Percentiles rank a stretch among this genome's conserved stretches.
Evolutionary conservation across 306 rosid species (phyloP).

Genomic region (Delonix regia): DNA sequence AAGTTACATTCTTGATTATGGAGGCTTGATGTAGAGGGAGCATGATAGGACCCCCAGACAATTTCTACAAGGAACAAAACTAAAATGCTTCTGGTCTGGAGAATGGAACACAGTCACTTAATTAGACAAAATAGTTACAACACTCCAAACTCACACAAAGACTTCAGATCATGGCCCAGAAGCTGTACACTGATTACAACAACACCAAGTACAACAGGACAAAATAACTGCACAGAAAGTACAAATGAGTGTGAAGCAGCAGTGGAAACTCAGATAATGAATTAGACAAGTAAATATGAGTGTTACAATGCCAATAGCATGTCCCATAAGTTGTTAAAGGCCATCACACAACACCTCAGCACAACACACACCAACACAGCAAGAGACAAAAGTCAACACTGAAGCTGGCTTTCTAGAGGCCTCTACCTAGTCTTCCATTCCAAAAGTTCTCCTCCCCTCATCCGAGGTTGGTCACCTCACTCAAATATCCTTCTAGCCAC

Average conservation of each 20-base stretch:
- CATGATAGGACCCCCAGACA: too few relatives aligned
- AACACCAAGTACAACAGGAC: not conserved
- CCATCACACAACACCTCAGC: not conserved
- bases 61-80: too few relatives aligned
- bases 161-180: not conserved
- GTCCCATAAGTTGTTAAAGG: not conserved
- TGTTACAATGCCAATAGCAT: not conserved
- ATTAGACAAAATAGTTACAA: not conserved
- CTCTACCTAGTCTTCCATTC: too few relatives aligned
- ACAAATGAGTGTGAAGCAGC: not conserved
- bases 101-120: too few relatives aligned
- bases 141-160: not conserved
- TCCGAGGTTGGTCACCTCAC: too few relatives aligned
- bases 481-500: too few relatives aligned
- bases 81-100: too few relatives aligned
- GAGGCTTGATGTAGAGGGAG: conserved; percentile 11
- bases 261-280: not conserved
- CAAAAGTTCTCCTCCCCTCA: too few relatives aligned
- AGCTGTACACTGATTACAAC: not conserved
- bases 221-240: not conserved
- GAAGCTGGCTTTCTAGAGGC: too few relatives aligned
- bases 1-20: conserved; percentile 7
- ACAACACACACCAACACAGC: not conserved
- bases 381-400: not conserved
- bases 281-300: not conserved